Evolutionary conservation across 2,329 filamentous ascomycete species (phyloP).

Genomic region (Cordyceps tenuipes): DNA sequence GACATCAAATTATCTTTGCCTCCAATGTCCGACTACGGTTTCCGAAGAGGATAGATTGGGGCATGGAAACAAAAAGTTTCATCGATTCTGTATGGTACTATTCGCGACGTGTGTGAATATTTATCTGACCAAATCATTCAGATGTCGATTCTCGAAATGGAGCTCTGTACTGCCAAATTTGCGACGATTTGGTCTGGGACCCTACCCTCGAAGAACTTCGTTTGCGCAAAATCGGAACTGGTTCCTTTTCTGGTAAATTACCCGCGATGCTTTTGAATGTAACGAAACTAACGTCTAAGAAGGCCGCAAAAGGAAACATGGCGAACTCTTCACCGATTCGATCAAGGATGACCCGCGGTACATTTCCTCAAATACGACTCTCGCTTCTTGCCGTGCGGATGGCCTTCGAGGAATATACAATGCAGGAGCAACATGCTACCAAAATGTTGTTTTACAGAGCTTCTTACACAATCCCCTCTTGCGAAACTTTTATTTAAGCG

Average conservation of each 20-base stretch:
- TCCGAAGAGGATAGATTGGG: conserved; percentile 55
- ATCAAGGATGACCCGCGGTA: conserved; percentile 66
- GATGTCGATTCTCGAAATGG: conserved; percentile 72
- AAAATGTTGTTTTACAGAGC: conserved; percentile 90
- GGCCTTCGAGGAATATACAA: conserved; percentile 92
- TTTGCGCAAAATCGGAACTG: conserved; percentile 59
- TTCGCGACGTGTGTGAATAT: background rate
- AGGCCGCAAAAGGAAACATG: conserved; percentile 68
- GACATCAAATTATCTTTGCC: conserved; percentile 61
- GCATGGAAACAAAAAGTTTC: conserved; percentile 61
- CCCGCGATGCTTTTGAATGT: background rate
- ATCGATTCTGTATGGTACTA: conserved; percentile 57
- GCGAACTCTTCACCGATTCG: conserved; percentile 58
- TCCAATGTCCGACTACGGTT: conserved; percentile 64
- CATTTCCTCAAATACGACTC: conserved; percentile 68
- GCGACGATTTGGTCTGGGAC: conserved; percentile 76
- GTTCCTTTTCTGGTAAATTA: conserved; percentile 52
- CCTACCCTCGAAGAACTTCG: conserved; percentile 70
- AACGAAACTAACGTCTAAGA: conserved; percentile 8
- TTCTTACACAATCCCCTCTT: conserved; percentile 90
- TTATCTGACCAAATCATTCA: conserved; percentile 29
- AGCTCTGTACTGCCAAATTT: conserved; percentile 71
- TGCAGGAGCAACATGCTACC: conserved; percentile 96
- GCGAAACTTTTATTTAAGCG: conserved; percentile 83
- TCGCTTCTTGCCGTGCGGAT: conserved; percentile 74